Evolutionary conservation across 768 basidiomycete genomes (phyloP).

Genomic region (Trametes cinnabarina): DNA sequence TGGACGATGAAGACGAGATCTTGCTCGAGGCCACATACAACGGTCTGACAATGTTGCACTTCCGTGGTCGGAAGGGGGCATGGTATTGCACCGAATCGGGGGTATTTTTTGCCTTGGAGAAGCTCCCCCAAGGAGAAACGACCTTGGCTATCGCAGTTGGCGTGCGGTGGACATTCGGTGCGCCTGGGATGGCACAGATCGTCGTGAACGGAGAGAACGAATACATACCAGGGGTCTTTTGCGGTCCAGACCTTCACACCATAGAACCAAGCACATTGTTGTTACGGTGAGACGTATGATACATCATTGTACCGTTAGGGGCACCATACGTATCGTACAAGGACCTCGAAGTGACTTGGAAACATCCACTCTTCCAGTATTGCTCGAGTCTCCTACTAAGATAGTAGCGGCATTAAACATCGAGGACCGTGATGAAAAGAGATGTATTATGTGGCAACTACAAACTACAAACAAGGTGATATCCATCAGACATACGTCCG

Average conservation of each 20-base stretch:
- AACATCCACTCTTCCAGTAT: too few species aligned
- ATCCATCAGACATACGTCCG: conserved; percentile 19
- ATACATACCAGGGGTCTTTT: neutral
- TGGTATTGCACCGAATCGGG: neutral
- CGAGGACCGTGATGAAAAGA: neutral
- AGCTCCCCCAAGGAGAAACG: neutral
- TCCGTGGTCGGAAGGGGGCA: neutral
- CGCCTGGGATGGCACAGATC: neutral
- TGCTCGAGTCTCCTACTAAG: too few species aligned
- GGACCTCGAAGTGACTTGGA: too few species aligned
- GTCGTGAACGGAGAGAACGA: neutral
- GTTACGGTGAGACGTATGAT: too few species aligned
- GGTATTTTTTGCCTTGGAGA: neutral
- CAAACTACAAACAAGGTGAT: neutral
- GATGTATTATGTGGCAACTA: neutral
- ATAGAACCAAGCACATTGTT: too few species aligned
- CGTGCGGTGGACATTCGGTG: conserved; percentile 6
- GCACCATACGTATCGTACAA: too few species aligned
- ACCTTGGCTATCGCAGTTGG: neutral
- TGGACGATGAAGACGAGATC: neutral
- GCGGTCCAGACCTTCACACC: neutral
- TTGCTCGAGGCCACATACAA: neutral
- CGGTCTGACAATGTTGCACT: neutral
- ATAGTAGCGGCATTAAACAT: too few species aligned
- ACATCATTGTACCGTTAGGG: too few species aligned